phyloP scores from a whole-genome alignment of 306 rosid genomes.

The Styphnolobium japonicum region DNA sequence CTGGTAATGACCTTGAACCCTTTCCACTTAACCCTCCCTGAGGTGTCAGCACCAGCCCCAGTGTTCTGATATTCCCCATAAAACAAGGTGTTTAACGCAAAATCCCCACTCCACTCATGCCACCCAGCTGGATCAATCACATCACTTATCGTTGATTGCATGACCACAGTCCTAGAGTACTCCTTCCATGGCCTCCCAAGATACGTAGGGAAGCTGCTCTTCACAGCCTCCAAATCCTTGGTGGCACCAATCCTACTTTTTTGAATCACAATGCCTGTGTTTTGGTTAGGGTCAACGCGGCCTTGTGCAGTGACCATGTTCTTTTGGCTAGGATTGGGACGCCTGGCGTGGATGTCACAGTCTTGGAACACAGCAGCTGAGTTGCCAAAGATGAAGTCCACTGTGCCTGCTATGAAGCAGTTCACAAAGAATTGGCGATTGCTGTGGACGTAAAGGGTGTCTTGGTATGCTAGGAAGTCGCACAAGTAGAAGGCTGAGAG shows the following conservation, averaged over 20 bases:
- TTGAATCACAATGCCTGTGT: conserved; percentile 82
- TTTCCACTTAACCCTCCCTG: conserved; percentile 59
- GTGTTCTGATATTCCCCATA: conserved; percentile 59
- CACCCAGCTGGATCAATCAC: conserved; percentile 68
- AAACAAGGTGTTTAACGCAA: conserved; percentile 51
- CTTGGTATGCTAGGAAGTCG: conserved; percentile 64
- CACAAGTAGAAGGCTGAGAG: conserved; percentile 64
- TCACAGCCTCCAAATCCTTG: conserved; percentile 33
- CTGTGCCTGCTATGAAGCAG: conserved; percentile 54
- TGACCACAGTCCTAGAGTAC: conserved; percentile 64
- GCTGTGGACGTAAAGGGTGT: conserved; percentile 77
- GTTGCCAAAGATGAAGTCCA: conserved; percentile 85
- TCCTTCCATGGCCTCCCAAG: conserved; percentile 82
- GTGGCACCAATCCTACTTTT: conserved; percentile 64
- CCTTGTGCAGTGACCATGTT: conserved; percentile 88
- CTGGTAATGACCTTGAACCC: conserved; percentile 57
- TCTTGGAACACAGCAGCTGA: conserved; percentile 62
- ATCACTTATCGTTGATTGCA: conserved; percentile 53
- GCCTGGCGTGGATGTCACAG: conserved; percentile 70
- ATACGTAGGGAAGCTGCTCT: conserved; percentile 44
- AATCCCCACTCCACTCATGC: conserved; percentile 54
- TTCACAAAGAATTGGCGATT: conserved; percentile 64
- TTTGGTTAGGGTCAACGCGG: conserved; percentile 66
- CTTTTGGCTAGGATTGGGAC: conserved; percentile 58
- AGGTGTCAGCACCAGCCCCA: conserved; percentile 57